phyloP scores from a whole-genome alignment of 1,139 yeast species.

The Pichia sp. region DNA sequence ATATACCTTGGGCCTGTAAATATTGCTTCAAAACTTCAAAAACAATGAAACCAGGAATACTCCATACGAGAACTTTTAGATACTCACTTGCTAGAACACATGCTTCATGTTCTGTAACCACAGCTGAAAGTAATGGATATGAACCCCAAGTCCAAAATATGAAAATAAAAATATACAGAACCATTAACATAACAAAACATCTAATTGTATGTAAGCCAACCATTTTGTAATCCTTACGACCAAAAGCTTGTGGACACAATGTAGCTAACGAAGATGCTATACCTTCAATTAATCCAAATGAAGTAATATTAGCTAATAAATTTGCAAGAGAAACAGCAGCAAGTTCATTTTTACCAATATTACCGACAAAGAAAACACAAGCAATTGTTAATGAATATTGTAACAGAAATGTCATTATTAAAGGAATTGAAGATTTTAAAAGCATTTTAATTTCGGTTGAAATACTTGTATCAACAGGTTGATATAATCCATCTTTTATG shows the following conservation, averaged over 20 bases:
- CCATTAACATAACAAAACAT: constrained; percentile 52
- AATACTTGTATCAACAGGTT: constrained; percentile 43
- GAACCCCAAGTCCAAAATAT: constrained; percentile 53
- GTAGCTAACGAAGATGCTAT: constrained; percentile 72
- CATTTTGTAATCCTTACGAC: constrained; percentile 52
- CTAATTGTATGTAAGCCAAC: constrained; percentile 65
- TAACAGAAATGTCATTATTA: constrained; percentile 65
- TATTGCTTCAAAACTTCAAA: constrained; percentile 71
- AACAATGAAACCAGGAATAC: constrained; percentile 66
- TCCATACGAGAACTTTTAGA: constrained; percentile 47
- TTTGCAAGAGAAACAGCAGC: constrained; percentile 70
- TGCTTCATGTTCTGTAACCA: constrained; percentile 47
- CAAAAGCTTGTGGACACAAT: constrained; percentile 71
- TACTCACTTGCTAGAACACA: constrained; percentile 53
- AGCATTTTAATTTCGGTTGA: constrained; percentile 40
- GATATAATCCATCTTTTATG: constrained; percentile 23
- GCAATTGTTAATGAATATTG: constrained; percentile 84
- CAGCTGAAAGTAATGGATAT: constrained; percentile 36
- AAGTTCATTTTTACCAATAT: constrained; percentile 70
- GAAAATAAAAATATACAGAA: constrained; percentile 52
- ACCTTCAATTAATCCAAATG: constrained; percentile 68
- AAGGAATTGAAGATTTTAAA: constrained; percentile 47
- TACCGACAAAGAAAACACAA: constrained; percentile 77
- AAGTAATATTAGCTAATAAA: constrained; percentile 71
- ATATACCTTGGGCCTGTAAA: constrained; percentile 71